A percentile compares a stretch with the other conserved stretches of the same genome.
These are phyloP conservation scores for Stachybotrys chlorohalonatus DNA, from an alignment of 2,329 filamentous ascomycete species.

Conservation along the genomic window DNA sequence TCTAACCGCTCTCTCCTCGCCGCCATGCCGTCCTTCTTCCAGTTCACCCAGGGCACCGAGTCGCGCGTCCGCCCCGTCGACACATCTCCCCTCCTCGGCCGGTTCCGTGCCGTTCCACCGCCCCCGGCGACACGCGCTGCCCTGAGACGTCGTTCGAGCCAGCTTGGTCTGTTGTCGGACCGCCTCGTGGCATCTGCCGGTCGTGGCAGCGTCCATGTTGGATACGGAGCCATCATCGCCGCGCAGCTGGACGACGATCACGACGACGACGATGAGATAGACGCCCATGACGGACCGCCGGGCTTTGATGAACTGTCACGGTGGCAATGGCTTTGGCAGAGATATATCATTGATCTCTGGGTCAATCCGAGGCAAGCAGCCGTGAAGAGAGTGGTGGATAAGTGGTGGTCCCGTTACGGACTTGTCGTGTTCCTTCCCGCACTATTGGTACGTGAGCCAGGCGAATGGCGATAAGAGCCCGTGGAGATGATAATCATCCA, in stretches of 20 bases:
- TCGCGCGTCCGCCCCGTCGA: constrained; percentile 43
- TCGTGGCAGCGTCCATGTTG: constrained; percentile 46
- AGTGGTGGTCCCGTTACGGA: constrained; percentile 56
- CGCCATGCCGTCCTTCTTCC: constrained; percentile 55
- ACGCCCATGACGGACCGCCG: background rate
- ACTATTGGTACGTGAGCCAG: constrained; percentile 36
- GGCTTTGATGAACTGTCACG: constrained; percentile 8
- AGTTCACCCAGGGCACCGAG: constrained; percentile 58
- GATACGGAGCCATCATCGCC: constrained; percentile 44
- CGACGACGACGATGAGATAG: constrained; percentile 15
- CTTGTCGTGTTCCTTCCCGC: constrained; percentile 54
- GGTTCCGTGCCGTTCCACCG: constrained; percentile 54
- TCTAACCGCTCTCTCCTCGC: background rate
- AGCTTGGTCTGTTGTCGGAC: constrained; percentile 30
- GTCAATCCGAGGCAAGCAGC: constrained; percentile 49
- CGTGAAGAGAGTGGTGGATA: constrained; percentile 48
- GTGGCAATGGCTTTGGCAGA: constrained; percentile 24
- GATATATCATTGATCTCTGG: constrained; percentile 43
- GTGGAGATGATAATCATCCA: background rate
- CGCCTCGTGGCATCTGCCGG: constrained; percentile 17
- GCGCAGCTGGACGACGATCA: constrained; percentile 27
- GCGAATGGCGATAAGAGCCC: background rate
- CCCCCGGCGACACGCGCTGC: constrained; percentile 25
- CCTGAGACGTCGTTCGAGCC: constrained; percentile 19
- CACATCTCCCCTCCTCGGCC: constrained; percentile 52